phyloP scores from a whole-genome alignment of 2,329 filamentous ascomycete genomes.

The Drechslerella dactyloides region DNA sequence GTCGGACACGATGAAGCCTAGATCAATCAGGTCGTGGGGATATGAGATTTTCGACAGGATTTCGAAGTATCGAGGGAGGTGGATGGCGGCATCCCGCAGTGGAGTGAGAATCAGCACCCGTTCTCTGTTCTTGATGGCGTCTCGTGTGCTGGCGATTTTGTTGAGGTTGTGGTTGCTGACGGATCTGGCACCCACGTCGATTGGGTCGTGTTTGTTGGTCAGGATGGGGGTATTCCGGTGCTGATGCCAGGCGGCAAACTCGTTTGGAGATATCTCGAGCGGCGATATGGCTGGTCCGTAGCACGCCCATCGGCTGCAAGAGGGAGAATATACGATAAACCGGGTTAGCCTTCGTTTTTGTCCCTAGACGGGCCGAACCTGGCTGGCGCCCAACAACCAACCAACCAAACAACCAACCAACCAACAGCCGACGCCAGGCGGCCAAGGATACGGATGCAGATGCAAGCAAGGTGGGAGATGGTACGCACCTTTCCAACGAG shows the following conservation, averaged over 20 bases:
- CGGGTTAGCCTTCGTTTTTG: not conserved
- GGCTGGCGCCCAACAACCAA: not conserved
- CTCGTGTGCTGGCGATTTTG: conserved; percentile 76
- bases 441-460: not conserved
- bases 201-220: conserved; percentile 91
- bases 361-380: not conserved
- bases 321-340: not conserved
- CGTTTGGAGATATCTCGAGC: conserved; percentile 91
- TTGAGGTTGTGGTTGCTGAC: conserved; percentile 87
- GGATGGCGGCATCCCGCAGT: conserved; percentile 82
- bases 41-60: conserved; percentile 88
- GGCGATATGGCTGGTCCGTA: conserved; percentile 95
- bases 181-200: conserved; percentile 79
- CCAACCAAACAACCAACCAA: conserved; percentile 3
- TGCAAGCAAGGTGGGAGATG: not conserved
- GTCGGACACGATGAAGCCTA: conserved; percentile 93
- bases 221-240: conserved; percentile 91
- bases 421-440: not conserved
- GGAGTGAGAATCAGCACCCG: conserved; percentile 90
- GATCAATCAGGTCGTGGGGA: conserved; percentile 91
- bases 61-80: conserved; percentile 90
- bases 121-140: conserved; percentile 81
- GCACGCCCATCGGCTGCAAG: conserved; percentile 65
- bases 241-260: conserved; percentile 85
- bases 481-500: conserved; percentile 34